Base-by-base conservation (phyloP, 2,329 filamentous ascomycete genomes). In the Conoideocrella luteorostrata region DNA sequence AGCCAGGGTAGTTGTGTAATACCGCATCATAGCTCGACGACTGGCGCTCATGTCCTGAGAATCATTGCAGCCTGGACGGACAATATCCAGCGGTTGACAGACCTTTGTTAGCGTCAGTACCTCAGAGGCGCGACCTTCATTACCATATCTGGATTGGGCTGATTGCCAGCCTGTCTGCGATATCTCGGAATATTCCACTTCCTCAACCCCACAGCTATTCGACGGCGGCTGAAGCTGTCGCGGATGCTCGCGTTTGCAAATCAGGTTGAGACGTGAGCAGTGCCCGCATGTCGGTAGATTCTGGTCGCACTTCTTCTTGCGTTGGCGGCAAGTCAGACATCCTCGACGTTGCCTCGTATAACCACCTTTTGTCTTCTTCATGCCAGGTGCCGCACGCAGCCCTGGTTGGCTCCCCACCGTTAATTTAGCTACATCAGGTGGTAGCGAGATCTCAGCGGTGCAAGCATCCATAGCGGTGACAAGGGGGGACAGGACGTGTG, bases 271-370 rank as follows among this genome's bases (percentile, higher is more conserved):
- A 2, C 51, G 47, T 4, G 46, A 49, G 22, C 51, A 53, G 34
- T 51, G 47, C 2, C 47, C 46, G 21, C 51, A 53, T 4, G 50
- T 29, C 9, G 51, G 49, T 13, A 43, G 47, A 7, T 32, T 30
- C 26, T 51, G 50, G 21, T 51, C 48, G 29, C 52, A 54, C 23
- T 46, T 48, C 33, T 52, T 52, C 32, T 54, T 54, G 35, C 52
- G 46, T 29, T 47, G 45, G 23, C 52, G 47, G n/a, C 49, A 56
- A 7, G 53, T 55, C 22, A 49, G 22, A 34, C 54, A 55, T 17
- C 49, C 51, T 10, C 47, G 47, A 21, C 52, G 45, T 41, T 55
- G 49, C 24, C 51, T 49, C 9, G 48, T 50, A 36, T 51, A 55
- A 4, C 52, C 52, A 13, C 43, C 41, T 21, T 45, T 49, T 4